A percentile compares a stretch with the other conserved stretches of the same genome.
These are phyloP conservation scores for Oryza glaberrima DNA, from an alignment of 176 grass and related monocot genomes.

Conservation along the genomic window DNA sequence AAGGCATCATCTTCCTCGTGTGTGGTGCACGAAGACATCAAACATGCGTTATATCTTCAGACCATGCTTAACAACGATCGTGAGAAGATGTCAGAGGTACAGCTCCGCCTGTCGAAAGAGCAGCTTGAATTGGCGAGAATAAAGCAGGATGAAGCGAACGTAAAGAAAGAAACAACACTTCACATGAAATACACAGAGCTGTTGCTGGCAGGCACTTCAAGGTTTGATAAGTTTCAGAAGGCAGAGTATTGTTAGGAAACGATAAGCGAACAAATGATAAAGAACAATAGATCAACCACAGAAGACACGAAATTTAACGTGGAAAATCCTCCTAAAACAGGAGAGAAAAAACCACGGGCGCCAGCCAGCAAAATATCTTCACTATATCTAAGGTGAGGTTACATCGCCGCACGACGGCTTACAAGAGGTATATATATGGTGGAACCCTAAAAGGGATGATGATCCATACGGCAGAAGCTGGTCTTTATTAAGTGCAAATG, in stretches of 20 bases:
- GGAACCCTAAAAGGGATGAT: no score
- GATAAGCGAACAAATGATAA: no score
- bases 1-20: neutral
- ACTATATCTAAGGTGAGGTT: no score
- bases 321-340: no score
- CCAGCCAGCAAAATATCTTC: no score
- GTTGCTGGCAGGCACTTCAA: slow-evolving; percentile 42
- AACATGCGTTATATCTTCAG: slow-evolving; percentile 31
- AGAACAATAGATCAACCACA: no score
- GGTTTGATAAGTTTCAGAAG: slow-evolving; percentile 33
- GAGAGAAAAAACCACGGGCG: no score
- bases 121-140: slow-evolving; percentile 43
- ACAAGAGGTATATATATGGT: no score
- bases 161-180: slow-evolving; percentile 39
- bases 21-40: slow-evolving; percentile 47
- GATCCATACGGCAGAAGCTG: no score
- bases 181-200: slow-evolving; percentile 48
- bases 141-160: slow-evolving; percentile 40
- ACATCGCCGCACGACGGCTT: no score
- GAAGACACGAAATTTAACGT: no score
- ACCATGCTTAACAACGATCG: slow-evolving; percentile 48
- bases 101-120: slow-evolving; percentile 46
- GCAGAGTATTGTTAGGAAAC: slow-evolving; percentile 4
- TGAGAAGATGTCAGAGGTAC: slow-evolving; percentile 43
- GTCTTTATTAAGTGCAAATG: no score